Evolutionary conservation across 129 eudicot genomes (phyloP), one percentile per base, ranked within the genome.

Genomic region (Helianthus tuberosus): DNA sequence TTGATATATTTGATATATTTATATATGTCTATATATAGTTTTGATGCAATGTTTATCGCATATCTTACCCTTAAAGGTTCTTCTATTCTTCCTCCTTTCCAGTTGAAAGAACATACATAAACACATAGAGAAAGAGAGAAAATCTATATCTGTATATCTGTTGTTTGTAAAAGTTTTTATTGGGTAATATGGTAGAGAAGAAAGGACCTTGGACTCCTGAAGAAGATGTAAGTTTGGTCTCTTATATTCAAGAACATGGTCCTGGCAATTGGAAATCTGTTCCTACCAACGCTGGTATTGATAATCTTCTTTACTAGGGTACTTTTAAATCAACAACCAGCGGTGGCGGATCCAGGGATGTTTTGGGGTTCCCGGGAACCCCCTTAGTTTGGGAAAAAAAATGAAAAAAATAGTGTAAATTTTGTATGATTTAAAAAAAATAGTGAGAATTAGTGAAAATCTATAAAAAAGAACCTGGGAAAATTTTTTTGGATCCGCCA

Each of bases 161-260:
- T 43, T 43, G 47, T 43, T 43, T 43, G 10, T 43, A 58, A 32
- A 69, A 53, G 63, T 50, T 5, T 52, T 11, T 58, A 20, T 44
- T 82, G 69, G 90, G 80, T 29, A 86, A 73, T 44, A 69, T 47
- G 12, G 90, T 87, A 66, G 85, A 82, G 66, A 82, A 85, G 82
- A 84, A 84, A 69, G 88, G 88, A 17, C 88, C 88, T 25, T 84
- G 88, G 88, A 84, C 88, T 4, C 88, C 88, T 15, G 88, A 84
- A 73, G 88, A 84, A 43, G 88, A 84, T 52, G 77, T 84, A 49
- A 52, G 54, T 60, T 15, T 82, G 15, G 90, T 82, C 11, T 75
- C 87, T 23, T 86, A 82, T 63, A 79, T 86, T 71, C 87, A 86
- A 76, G 58, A 86, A 53, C 66, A 82, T 73, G 90, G 90, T 41